Evolutionary conservation across 2,329 filamentous ascomycete genomes (phyloP).

Genomic region (Talaromyces sp.): DNA sequence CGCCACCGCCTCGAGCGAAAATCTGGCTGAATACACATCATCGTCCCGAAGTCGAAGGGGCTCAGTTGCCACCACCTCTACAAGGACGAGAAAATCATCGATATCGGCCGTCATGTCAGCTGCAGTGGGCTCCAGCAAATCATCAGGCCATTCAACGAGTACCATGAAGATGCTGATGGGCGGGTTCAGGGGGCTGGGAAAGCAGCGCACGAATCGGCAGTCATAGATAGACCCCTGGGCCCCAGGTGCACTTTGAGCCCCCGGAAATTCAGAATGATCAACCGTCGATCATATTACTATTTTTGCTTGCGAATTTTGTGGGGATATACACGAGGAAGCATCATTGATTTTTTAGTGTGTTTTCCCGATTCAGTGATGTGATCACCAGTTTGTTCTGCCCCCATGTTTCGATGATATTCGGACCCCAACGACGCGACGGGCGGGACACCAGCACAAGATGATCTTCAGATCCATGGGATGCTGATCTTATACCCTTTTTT

Average conservation of each 20-base stretch:
- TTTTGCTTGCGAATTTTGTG: not conserved
- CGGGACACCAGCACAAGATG: not conserved
- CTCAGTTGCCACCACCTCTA: not conserved
- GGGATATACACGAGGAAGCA: not conserved
- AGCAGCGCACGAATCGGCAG: conserved; percentile 4
- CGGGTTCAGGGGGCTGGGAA: conserved; percentile 17
- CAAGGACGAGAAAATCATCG: not conserved
- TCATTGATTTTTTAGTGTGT: not conserved
- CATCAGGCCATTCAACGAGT: not conserved
- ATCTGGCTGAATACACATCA: not conserved
- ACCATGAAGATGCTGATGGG: conserved; percentile 18
- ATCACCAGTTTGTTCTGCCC: not conserved
- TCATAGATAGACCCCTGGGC: not conserved
- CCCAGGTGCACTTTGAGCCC: not conserved
- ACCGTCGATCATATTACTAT: not conserved
- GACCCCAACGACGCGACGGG: not conserved
- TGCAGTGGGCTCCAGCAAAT: conserved; percentile 1
- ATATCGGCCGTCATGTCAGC: conserved; percentile 4
- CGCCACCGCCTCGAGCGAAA: conserved; percentile 5
- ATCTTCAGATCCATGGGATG: not conserved
- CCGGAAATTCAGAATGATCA: not conserved
- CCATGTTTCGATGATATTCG: conserved; percentile 2
- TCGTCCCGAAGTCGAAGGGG: not conserved
- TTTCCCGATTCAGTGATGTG: not conserved
- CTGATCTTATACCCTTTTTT: not conserved